Evolutionary conservation across 2,329 filamentous ascomycete species (phyloP), one percentile per base, ranked within the genome.

Genomic region (Plenodomus tracheiphilus): DNA sequence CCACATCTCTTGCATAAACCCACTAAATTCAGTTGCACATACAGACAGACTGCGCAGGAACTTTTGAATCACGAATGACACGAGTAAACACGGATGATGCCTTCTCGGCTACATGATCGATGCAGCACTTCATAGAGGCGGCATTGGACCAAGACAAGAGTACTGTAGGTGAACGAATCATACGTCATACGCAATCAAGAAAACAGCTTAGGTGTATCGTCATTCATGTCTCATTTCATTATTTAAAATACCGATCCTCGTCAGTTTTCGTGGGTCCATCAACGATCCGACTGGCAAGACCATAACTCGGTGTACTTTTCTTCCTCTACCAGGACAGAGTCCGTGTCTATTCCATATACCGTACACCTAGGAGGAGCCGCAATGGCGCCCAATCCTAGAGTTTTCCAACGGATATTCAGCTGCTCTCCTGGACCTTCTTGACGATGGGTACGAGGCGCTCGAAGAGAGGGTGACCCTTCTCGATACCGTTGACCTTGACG

Each of bases 401-500:
- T 52, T 52, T 58, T 34, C 49, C 44, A 36, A 38, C 47, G 35
- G 54, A 39, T 44, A 55, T 55, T 59, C 56, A 59, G 49, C 56
- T 59, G 41, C 51, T 46, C 38, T 47, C 53, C 68, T 97, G 91
- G 22, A 97, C 92, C 72, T 87, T 89, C 77, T 88, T 82, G 49
- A 97, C 91, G 49, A 93, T 79, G 65, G 88, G 80, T 39, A 91
- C 81, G 28, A 97, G 83, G 67, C 85, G 81, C 49, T 83, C 76
- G 76, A 86, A 96, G 47, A 97, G 82, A 68, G 89, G 87, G 70
- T 97, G 89, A 19, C 74, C 78, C 51, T 84, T 76, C 64, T 91
- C 85, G 47, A 99, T 80, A 35, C 91, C 91, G 61, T 89, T 95
- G 56, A 99, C 83, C 74, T 93, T 83, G 70, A 80, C 77, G 39